Conservation (phyloP, 495 filamentous ascomycete species). For the Aspergillus olivimuriae region DNA sequence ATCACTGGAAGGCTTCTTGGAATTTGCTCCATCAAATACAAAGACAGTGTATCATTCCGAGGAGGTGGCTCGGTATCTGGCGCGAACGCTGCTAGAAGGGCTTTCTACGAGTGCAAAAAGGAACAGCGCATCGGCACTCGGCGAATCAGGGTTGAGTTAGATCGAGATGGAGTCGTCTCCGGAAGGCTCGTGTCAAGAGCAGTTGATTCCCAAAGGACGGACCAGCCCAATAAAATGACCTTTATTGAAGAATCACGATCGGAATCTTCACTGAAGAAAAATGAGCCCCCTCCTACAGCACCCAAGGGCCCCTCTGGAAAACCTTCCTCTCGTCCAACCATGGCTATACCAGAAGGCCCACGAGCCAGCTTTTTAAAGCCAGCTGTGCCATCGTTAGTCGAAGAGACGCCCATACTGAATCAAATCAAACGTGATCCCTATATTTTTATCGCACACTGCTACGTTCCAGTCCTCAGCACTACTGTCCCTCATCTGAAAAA, state of each 20-base stretch:
- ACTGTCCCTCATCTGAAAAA: constrained; percentile 84
- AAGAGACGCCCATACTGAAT: constrained; percentile 53
- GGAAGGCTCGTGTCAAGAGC: constrained; percentile 63
- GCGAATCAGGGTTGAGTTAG: constrained; percentile 71
- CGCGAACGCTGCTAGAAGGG: constrained; percentile 67
- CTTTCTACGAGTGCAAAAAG: constrained; percentile 53
- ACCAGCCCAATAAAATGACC: constrained; percentile 27
- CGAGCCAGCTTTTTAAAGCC: constrained; percentile 36
- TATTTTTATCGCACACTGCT: constrained; percentile 81
- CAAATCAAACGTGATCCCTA: constrained; percentile 78
- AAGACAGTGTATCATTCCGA: constrained; percentile 57
- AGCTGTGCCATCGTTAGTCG: constrained; percentile 43
- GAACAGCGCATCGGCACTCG: constrained; percentile 68
- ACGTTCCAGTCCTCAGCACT: constrained; percentile 78
- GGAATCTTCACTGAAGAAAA: constrained; percentile 30
- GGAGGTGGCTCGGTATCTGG: constrained; percentile 52
- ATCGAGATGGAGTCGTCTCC: constrained; percentile 79
- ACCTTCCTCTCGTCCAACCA: constrained; percentile 32
- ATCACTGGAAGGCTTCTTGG: constrained; percentile 88
- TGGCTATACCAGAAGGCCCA: constrained; percentile 42
- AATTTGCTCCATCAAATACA: constrained; percentile 84
- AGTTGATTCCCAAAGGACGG: constrained; percentile 57
- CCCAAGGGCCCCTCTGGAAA: constrained; percentile 81
- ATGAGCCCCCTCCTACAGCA: constrained; percentile 70
- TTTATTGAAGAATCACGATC: constrained; percentile 18